Evolutionary conservation across 495 filamentous ascomycete genomes (phyloP).

Genomic region (Daldinia grandis): DNA sequence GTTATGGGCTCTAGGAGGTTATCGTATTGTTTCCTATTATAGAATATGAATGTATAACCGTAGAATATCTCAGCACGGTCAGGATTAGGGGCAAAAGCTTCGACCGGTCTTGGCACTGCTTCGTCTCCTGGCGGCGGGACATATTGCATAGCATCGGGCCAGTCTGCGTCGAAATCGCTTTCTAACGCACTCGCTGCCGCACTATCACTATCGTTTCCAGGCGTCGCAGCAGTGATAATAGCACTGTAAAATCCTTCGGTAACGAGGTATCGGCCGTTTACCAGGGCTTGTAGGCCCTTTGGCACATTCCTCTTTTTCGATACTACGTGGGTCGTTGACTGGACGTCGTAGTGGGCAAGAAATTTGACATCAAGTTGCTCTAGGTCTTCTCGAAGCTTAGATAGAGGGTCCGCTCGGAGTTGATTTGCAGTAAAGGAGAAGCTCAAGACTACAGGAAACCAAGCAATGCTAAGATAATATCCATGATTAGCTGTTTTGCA

Average conservation of each 20-base stretch:
- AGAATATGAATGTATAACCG: constrained; percentile 89
- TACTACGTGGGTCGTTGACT: constrained; percentile 84
- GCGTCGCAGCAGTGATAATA: constrained; percentile 73
- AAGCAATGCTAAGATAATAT: constrained; percentile 67
- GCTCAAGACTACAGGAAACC: constrained; percentile 81
- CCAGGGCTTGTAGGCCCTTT: constrained; percentile 85
- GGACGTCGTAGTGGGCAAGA: constrained; percentile 71
- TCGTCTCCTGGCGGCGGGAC: constrained; percentile 81
- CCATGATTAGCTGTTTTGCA: constrained; percentile 11
- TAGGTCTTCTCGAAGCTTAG: constrained; percentile 68
- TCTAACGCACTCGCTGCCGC: constrained; percentile 72
- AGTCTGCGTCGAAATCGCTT: constrained; percentile 79
- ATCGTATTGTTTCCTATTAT: constrained; percentile 79
- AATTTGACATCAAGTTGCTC: constrained; percentile 90
- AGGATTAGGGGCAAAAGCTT: constrained; percentile 73
- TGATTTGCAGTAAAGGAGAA: constrained; percentile 84
- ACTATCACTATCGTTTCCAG: constrained; percentile 62
- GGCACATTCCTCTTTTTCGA: constrained; percentile 89
- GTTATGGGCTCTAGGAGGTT: constrained; percentile 76
- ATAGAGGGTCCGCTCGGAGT: constrained; percentile 71
- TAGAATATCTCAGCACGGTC: constrained; percentile 77
- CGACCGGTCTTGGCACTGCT: constrained; percentile 65
- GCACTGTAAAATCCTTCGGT: constrained; percentile 73
- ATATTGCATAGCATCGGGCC: constrained; percentile 77
- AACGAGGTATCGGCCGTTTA: constrained; percentile 84